Conservation (phyloP, 2,329 filamentous ascomycete genomes). For the Fusarium subglutinans region DNA sequence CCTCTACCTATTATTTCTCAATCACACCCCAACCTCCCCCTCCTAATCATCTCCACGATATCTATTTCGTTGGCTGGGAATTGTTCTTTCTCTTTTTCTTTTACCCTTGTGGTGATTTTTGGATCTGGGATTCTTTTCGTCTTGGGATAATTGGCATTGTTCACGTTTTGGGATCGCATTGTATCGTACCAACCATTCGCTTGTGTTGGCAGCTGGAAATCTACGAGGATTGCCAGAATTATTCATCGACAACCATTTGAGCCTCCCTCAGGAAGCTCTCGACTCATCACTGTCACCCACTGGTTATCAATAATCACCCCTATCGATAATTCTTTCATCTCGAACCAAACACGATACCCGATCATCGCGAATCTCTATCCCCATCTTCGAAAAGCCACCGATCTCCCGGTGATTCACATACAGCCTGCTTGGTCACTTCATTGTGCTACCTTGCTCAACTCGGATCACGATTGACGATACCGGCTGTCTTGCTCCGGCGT, state of each 20-base stretch:
- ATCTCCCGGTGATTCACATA: not conserved
- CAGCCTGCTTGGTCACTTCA: conserved; percentile 14
- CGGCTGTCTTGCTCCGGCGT: conserved; percentile 20
- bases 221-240: conserved; percentile 6
- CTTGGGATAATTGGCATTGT: conserved; percentile 30
- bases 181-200: conserved; percentile 4
- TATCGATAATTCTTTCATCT: not conserved
- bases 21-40: conserved; percentile 33
- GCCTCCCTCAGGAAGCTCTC: conserved; percentile 15
- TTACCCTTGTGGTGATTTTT: conserved; percentile 19
- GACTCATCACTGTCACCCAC: conserved; percentile 7
- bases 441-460: conserved; percentile 37
- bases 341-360: not conserved
- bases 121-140: conserved; percentile 29
- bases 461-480: conserved; percentile 28
- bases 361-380: not conserved
- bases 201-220: conserved; percentile 14
- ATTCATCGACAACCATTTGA: conserved; percentile 20
- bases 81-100: conserved; percentile 8
- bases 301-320: not conserved
- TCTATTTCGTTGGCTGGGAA: conserved; percentile 19
- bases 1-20: conserved; percentile 21
- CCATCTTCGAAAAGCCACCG: not conserved
- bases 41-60: conserved; percentile 20
- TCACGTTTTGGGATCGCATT: conserved; percentile 18